Evolutionary conservation across 2,329 filamentous ascomycete species (phyloP), one percentile per base, ranked within the genome.

Genomic region (Calonectria naviculata): DNA sequence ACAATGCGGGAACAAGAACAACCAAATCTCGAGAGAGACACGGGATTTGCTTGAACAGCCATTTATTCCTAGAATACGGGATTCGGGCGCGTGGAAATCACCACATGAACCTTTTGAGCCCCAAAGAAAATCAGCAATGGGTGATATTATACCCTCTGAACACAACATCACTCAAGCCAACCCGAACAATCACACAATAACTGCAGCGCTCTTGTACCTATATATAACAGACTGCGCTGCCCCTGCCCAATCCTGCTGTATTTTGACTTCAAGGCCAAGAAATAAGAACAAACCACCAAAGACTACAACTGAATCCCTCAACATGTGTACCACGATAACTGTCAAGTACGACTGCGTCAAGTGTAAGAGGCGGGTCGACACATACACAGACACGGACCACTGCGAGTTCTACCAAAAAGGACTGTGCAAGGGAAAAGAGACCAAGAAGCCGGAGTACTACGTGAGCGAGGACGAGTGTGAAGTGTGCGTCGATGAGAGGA

Each of bases 401-500:
- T 76, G 74, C 49, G 17, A 31, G 5, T 38, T 38, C 24, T 54
- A 34, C 9, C 63, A 15, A 15, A 41, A 31, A 9, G 65, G 65
- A 7, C 47, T 38, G 24, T 76, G 74, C 65, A 21, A 3, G 13
- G 67, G 63, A 29, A 46, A 34, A 12, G 29, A 56, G 7, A 6
- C 46, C 1, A 38, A 67, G n/a, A 31, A 61, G n/a, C 74, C 58
- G 17, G 24, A 13, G 12, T 75, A 36, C 31, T 24, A 75, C 34
- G 66, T 76, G 41, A 38, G 66, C 4, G 71, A 67, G 3, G 65
- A 67, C 12, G 49, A 74, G 42, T 76, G 74, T 26, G 47, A 67
- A 12, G 65, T 49, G 21, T 76, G 74, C 36, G 42, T 49, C 28
- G 74, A 73, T 46, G 47, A 61, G 68, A 52, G 63, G 31, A 71